A percentile compares a stretch with the other conserved stretches of the same genome.
These are phyloP conservation scores for Actinomucor elegans DNA, from an alignment of 371 early-diverging fungal genomes.

Conservation along the genomic window DNA sequence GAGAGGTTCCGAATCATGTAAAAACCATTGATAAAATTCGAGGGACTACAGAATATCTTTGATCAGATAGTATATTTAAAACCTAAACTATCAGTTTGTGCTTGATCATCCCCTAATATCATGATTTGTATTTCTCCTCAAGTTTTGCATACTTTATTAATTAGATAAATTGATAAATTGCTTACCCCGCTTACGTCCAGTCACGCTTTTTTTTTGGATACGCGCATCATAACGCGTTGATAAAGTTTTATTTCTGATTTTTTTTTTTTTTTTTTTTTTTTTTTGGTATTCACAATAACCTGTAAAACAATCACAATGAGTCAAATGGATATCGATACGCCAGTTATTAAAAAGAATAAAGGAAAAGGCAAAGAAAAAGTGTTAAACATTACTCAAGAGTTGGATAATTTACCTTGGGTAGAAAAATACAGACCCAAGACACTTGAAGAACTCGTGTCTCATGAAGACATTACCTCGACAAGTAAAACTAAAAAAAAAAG, in stretches of 20 bases:
- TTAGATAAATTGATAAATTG: too few species aligned
- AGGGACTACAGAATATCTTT: too few species aligned
- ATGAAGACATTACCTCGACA: constrained; percentile 87
- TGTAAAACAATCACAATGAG: constrained; percentile 17
- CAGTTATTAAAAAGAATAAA: constrained; percentile 6
- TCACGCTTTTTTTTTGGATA: constrained; percentile 7
- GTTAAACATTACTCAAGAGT: constrained; percentile 4
- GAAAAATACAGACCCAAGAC: constrained; percentile 93
- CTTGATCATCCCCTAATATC: too few species aligned
- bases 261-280: too few species aligned
- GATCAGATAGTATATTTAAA: too few species aligned
- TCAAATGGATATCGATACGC: constrained; percentile 29
- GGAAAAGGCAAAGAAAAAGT: constrained; percentile 40
- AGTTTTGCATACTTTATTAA: too few species aligned
- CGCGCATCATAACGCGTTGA: not conserved
- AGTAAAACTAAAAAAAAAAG: constrained; percentile 53
- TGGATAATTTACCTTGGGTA: constrained; percentile 63
- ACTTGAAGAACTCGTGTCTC: constrained; percentile 90
- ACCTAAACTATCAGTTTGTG: too few species aligned
- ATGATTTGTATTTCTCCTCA: too few species aligned
- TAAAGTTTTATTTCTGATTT: not conserved
- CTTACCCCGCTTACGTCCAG: too few species aligned
- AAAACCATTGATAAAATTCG: too few species aligned
- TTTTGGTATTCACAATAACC: not conserved
- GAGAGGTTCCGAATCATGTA: too few species aligned